Conservation (phyloP, 2,329 filamentous ascomycete genomes). For the Stachybotrys chartarum region DNA sequence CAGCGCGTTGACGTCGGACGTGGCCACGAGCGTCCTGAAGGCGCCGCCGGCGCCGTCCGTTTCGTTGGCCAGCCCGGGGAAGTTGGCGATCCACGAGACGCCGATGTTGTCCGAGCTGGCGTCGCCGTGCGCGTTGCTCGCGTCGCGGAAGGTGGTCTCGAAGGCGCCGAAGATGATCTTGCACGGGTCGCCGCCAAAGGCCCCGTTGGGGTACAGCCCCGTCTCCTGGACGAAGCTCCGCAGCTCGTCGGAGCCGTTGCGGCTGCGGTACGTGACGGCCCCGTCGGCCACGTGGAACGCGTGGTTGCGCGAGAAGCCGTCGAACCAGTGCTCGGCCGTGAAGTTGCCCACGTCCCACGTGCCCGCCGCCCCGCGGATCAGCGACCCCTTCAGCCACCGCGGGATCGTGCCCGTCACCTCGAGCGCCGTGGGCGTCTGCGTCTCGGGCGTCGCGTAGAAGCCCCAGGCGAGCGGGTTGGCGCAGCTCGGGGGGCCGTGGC, state of each 20-base stretch:
- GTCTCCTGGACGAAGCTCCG: conserved; percentile 7
- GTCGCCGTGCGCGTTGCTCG: conserved; percentile 1
- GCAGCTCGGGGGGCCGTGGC: background rate
- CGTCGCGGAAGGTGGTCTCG: conserved; percentile 7
- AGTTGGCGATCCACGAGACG: conserved; percentile 4
- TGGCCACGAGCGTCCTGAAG: conserved; percentile 3
- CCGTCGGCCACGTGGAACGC: conserved; percentile 6
- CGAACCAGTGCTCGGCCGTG: conserved; percentile 9
- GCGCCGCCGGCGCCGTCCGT: background rate
- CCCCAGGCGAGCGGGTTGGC: conserved; percentile 6
- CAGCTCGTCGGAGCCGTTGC: conserved; percentile 6
- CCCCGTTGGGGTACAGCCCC: conserved; percentile 1
- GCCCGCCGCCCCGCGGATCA: conserved; percentile 5
- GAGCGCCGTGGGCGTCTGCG: conserved; percentile 2
- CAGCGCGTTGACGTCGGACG: conserved; percentile 4
- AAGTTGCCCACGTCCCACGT: conserved; percentile 9
- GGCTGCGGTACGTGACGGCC: conserved; percentile 6
- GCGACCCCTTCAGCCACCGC: conserved; percentile 6
- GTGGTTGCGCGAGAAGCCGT: conserved; percentile 8
- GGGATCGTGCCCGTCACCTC: conserved; percentile 6
- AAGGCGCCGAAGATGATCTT: conserved; percentile 7
- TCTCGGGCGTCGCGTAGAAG: conserved; percentile 7
- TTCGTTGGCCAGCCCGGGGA: conserved; percentile 1
- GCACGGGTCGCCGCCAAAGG: conserved; percentile 4
- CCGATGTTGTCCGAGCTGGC: background rate